Evolutionary conservation across 352 stramenopile genomes (phyloP), one percentile per base, ranked within the genome.

Genomic region (Globisporangium canariense): DNA sequence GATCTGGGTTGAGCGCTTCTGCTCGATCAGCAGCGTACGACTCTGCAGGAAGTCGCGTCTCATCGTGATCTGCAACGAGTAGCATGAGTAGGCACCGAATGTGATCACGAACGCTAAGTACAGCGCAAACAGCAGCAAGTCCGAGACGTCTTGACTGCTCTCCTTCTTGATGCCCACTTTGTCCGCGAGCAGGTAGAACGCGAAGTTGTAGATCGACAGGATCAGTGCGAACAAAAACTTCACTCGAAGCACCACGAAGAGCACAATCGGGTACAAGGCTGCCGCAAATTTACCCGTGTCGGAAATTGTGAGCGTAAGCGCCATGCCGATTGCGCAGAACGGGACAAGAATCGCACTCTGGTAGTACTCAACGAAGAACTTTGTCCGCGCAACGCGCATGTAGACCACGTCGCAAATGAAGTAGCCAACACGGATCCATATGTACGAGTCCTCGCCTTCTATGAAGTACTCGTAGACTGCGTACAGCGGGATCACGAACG

Each of bases 21-120:
- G 83, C 54, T 96, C 85, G 22, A 93, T 77, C 0, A 93, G 66
- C 14, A 96, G 66, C 10, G 85, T 91, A 0, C 84, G 77, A 45
- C 83, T 91, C 46, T 94, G 86, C 1, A 96, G 66, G 64, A 94
- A 96, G 62, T 96, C 88, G 0, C 79, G 73, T 1, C 88, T 68
- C 83, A 96, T 93, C 11, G 88, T 90, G 11, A 86, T 89, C 64
- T 94, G 85, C 13, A 96, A 67, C 34, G 79, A 93, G 64, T 94
- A 96, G 60, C 82, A 93, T 18, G 85, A 89, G 49, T 79, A 91
- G 0, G 82, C 71, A 2, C 81, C 83, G 50, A 93, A 93, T 0
- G 67, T 65, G 55, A 93, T 95, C 25, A 91, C 72, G 49, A 91
- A 90, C 25, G 83, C 68, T 55, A 95, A 67, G 66, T 95, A 93